Evolutionary conservation across 345 rosid genomes (phyloP), one percentile per base, ranked within the genome.

Genomic region (Sonneratia alba): DNA sequence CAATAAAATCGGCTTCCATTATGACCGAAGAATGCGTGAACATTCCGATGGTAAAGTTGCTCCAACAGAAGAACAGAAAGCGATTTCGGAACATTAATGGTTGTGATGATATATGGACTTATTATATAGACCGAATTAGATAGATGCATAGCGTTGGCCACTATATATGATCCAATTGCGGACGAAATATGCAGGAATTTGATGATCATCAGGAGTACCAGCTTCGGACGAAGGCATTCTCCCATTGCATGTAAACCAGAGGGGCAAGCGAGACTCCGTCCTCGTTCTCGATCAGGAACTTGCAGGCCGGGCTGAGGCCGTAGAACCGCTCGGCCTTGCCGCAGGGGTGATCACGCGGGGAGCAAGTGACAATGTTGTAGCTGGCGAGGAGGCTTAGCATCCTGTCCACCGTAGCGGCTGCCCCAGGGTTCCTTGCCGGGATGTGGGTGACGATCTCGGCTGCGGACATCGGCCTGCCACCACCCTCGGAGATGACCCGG

Each of bases 351-450:
- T 47, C 57, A 19, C 4, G 37, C 3, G 47, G 40, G 36, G 57
- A 1, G 71, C 71, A 68, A n/a, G 71, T 45, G 6, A 47, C 10
- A 14, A 68, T 24, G 57, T n/a, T 16, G 57, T 68, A 45, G 37
- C 37, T 47, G 0, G 59, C 24, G 37, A 68, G 71, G 59, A 48
- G 59, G n/a, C 71, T 34, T n/a, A 68, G 59, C 71, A 68, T 4
- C 71, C 57, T 37, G 40, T 68, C 38, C 38, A 68, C n/a, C 42
- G 24, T 47, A 12, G 9, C 38, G 0, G 42, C 37, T 0, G 59
- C 14, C 1, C 18, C 71, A 10, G 71, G 9, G 40, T 68, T 47
- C 38, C 43, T 13, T 0, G n/a, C 43, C 21, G 59, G 3, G 21
- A 47, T 34, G 1, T 22, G 71, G 40, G 71, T 19, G 0, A 3